phyloP scores from a whole-genome alignment of 768 basidiomycete genomes.

The Sporobolomyces pararoseus region DNA sequence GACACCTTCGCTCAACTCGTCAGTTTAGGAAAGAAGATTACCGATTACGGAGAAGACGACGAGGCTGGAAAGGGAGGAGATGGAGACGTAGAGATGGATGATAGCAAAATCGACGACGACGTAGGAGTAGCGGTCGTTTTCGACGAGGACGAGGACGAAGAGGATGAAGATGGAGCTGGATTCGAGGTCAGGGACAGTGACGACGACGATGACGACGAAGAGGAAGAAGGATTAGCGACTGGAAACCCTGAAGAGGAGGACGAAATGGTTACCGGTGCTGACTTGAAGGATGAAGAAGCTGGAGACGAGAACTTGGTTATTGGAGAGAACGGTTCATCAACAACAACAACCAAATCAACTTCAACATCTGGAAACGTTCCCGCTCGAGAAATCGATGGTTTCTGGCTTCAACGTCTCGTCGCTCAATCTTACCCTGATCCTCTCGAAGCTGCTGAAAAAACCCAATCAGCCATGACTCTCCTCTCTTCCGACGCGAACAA shows the following conservation, averaged over 20 bases:
- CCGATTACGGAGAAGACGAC: constrained; percentile 69
- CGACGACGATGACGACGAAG: constrained; percentile 53
- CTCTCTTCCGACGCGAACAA: constrained; percentile 80
- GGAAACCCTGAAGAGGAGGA: constrained; percentile 52
- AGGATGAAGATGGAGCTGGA: constrained; percentile 75
- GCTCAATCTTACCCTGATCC: constrained; percentile 88
- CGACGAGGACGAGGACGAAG: constrained; percentile 93
- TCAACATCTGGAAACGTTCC: constrained; percentile 71
- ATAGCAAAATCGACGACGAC: constrained; percentile 89
- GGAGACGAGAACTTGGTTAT: constrained; percentile 66
- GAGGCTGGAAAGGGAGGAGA: constrained; percentile 65
- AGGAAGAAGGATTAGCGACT: constrained; percentile 48
- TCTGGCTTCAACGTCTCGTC: constrained; percentile 97
- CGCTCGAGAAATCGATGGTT: constrained; percentile 87
- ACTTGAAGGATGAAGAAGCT: constrained; percentile 55
- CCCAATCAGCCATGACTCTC: constrained; percentile 73
- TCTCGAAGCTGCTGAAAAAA: constrained; percentile 87
- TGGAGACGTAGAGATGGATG: constrained; percentile 68
- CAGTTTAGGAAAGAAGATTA: constrained; percentile 84
- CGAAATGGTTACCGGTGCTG: constrained; percentile 74
- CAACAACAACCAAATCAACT: constrained; percentile 52
- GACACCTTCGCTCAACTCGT: constrained; percentile 80
- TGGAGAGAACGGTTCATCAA: constrained; percentile 61
- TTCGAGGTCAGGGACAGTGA: constrained; percentile 72
- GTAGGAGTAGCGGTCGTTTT: constrained; percentile 97